Conservation (phyloP, 345 rosid genomes). For the Microcos paniculata region DNA sequence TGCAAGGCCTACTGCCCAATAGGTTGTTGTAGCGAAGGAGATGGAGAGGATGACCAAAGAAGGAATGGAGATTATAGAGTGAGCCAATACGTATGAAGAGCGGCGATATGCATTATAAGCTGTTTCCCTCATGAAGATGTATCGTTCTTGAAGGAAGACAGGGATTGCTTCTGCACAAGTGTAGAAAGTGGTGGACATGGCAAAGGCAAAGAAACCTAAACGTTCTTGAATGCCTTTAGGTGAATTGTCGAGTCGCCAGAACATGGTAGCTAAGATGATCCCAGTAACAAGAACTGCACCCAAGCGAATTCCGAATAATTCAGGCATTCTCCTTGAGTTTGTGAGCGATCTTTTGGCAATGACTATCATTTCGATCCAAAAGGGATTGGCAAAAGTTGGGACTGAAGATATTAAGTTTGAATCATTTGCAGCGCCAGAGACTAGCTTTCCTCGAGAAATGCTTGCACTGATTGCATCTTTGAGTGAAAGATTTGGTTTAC, state of each 20-base stretch:
- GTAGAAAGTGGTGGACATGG: conserved; percentile 95
- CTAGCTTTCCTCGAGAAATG: conserved; percentile 77
- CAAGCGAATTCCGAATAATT: conserved; percentile 68
- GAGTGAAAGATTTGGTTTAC: conserved; percentile 41
- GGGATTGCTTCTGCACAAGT: conserved; percentile 95
- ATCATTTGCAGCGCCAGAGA: conserved; percentile 57
- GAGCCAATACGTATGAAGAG: conserved; percentile 88
- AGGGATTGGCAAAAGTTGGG: conserved; percentile 77
- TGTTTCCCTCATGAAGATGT: conserved; percentile 96
- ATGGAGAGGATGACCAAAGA: conserved; percentile 62
- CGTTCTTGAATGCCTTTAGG: conserved; percentile 90
- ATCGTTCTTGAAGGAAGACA: conserved; percentile 83
- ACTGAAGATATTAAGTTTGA: conserved; percentile 45
- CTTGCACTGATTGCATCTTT: conserved; percentile 80
- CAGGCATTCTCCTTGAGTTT: conserved; percentile 84
- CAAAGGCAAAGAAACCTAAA: conserved; percentile 87
- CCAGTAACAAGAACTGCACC: conserved; percentile 84
- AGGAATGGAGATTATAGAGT: conserved; percentile 67
- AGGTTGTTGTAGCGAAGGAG: conserved; percentile 69
- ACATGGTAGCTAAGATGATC: conserved; percentile 80
- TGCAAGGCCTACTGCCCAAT: conserved; percentile 73
- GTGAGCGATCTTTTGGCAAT: conserved; percentile 62
- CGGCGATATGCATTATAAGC: conserved; percentile 91
- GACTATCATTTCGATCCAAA: conserved; percentile 79
- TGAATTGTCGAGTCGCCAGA: conserved; percentile 71